phyloP scores from a whole-genome alignment of 768 basidiomycete species.

The Cystobasidium ongulense region DNA sequence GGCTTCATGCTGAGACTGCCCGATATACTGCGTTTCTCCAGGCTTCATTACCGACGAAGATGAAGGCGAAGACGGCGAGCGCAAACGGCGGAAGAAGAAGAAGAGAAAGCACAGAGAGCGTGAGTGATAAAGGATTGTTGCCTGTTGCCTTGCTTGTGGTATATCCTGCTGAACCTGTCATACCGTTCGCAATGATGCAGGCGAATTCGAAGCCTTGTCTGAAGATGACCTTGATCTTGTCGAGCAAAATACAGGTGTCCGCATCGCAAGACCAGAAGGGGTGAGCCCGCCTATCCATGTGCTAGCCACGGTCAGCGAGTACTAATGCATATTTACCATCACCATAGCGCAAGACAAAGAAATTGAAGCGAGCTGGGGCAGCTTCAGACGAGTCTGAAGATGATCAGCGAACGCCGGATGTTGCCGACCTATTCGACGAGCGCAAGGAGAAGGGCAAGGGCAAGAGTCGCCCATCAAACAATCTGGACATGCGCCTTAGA shows the following conservation, averaged over 20 bases:
- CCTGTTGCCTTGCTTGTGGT: not conserved
- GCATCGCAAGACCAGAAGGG: conserved; percentile 27
- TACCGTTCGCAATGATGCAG: not conserved
- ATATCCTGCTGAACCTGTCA: not conserved
- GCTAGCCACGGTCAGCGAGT: not conserved
- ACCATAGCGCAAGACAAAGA: conserved; percentile 60
- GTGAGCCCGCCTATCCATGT: conserved; percentile 19
- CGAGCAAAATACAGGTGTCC: conserved; percentile 72
- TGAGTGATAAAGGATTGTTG: not conserved
- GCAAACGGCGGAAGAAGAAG: conserved; percentile 24
- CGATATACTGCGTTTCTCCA: not conserved
- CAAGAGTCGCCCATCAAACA: conserved; percentile 30
- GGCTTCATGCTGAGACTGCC: not conserved
- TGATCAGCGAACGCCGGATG: conserved; percentile 49
- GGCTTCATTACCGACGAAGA: conserved; percentile 36
- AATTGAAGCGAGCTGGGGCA: conserved; percentile 62
- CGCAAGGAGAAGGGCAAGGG: conserved; percentile 21
- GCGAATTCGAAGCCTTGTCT: conserved; percentile 53
- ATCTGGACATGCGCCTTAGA: conserved; percentile 39
- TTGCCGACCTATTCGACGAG: conserved; percentile 73
- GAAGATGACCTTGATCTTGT: conserved; percentile 78
- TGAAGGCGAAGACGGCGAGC: not conserved
- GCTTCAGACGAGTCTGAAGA: conserved; percentile 54
- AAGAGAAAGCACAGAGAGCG: conserved; percentile 24
- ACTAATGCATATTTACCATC: not conserved